Conservation (phyloP, 306 rosid species). For the Boehmeria nivea region DNA sequence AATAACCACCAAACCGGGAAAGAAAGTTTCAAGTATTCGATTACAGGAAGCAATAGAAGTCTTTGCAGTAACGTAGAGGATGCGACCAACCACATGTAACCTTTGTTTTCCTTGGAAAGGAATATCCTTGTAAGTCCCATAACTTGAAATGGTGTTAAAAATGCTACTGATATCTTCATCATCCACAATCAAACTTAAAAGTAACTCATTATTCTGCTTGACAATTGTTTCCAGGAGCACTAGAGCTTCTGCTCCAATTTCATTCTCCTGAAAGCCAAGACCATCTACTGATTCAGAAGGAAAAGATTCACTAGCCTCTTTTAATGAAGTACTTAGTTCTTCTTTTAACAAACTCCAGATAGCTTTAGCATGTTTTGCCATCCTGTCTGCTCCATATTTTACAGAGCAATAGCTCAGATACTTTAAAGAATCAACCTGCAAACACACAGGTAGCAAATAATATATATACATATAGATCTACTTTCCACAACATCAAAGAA, state of each 20-base stretch:
- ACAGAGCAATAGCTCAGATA: slow-evolving; percentile 60
- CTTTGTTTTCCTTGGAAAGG: slow-evolving; percentile 59
- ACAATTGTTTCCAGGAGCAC: slow-evolving; percentile 62
- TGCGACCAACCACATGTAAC: slow-evolving; percentile 62
- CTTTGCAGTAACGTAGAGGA: slow-evolving; percentile 50
- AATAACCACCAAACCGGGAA: slow-evolving; percentile 47
- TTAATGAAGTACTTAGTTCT: slow-evolving; percentile 45
- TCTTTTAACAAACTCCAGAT: slow-evolving; percentile 71
- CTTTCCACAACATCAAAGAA: neutral
- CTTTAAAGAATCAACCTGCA: slow-evolving; percentile 85
- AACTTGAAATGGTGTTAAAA: slow-evolving; percentile 45
- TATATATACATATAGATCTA: slow-evolving; percentile 1
- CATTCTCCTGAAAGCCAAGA: slow-evolving; percentile 57
- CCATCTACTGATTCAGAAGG: slow-evolving; percentile 40
- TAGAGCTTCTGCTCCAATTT: slow-evolving; percentile 58
- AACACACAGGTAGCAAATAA: slow-evolving; percentile 19
- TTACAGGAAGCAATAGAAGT: slow-evolving; percentile 62
- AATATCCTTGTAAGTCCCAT: slow-evolving; percentile 40
- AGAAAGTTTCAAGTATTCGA: slow-evolving; percentile 51
- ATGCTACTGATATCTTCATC: slow-evolving; percentile 64
- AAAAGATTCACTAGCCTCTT: slow-evolving; percentile 42
- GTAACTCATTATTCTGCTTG: slow-evolving; percentile 46
- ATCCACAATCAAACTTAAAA: slow-evolving; percentile 48
- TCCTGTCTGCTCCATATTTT: slow-evolving; percentile 79
- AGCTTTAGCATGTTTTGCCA: slow-evolving; percentile 53